Evolutionary conservation across 2,329 filamentous ascomycete species (phyloP).

Genomic region (Pseudogymnoascus sp.): DNA sequence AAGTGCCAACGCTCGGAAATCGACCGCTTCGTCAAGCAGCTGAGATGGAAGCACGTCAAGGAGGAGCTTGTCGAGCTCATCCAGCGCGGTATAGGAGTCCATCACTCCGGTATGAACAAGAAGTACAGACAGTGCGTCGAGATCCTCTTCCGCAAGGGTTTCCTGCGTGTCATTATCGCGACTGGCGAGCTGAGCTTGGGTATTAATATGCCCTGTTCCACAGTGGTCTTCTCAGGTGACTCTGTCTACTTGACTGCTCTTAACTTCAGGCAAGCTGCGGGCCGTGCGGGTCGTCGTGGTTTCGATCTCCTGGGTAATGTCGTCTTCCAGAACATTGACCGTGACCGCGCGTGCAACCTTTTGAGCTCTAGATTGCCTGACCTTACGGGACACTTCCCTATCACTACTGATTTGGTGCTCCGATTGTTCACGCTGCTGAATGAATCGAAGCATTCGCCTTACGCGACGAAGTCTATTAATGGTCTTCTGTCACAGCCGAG

Average conservation of each 20-base stretch:
- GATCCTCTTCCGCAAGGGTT: conserved; percentile 65
- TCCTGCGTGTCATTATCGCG: conserved; percentile 60
- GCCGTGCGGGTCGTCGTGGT: conserved; percentile 69
- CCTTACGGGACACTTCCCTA: conserved; percentile 67
- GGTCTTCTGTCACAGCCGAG: conserved; percentile 61
- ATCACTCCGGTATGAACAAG: conserved; percentile 73
- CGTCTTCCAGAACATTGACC: conserved; percentile 60
- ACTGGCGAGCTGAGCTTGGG: conserved; percentile 69
- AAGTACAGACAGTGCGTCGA: conserved; percentile 67
- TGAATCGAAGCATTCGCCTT: conserved; percentile 53
- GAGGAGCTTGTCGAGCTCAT: conserved; percentile 51
- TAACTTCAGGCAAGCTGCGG: conserved; percentile 68
- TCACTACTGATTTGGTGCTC: conserved; percentile 64
- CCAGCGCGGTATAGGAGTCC: conserved; percentile 61
- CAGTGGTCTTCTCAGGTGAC: conserved; percentile 67
- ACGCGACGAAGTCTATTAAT: conserved; percentile 53
- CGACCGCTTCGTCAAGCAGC: conserved; percentile 40
- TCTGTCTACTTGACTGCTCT: conserved; percentile 64
- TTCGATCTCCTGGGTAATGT: conserved; percentile 77
- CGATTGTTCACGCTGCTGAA: conserved; percentile 59
- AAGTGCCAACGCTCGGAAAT: conserved; percentile 51
- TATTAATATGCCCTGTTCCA: conserved; percentile 80
- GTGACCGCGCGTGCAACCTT: conserved; percentile 54
- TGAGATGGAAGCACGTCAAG: conserved; percentile 42
- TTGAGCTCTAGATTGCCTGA: conserved; percentile 67